Conservation (phyloP, 495 filamentous ascomycete genomes). For the Penicillium crystallinum region DNA sequence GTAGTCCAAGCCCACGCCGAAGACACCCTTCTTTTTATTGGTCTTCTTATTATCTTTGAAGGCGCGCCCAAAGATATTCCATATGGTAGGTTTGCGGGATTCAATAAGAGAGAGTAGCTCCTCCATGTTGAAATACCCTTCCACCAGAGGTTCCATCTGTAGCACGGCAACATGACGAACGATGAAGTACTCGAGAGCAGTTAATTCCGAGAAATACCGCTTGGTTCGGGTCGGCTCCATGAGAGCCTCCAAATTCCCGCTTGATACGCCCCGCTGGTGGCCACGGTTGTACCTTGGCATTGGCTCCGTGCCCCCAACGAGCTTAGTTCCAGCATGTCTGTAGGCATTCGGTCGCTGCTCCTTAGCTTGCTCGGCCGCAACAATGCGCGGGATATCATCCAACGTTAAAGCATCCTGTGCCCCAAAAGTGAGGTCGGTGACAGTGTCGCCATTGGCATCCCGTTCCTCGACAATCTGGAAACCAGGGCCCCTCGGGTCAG, state of each 20-base stretch:
- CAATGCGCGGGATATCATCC: conserved; percentile 96
- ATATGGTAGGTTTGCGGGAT: conserved; percentile 87
- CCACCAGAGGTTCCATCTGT: conserved; percentile 89
- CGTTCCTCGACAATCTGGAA: conserved; percentile 86
- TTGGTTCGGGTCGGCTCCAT: conserved; percentile 47
- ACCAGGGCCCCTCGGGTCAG: conserved; percentile 50
- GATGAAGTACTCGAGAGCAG: conserved; percentile 94
- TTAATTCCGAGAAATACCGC: conserved; percentile 93
- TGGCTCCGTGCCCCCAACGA: conserved; percentile 56
- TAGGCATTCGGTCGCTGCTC: conserved; percentile 85
- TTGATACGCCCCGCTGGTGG: conserved; percentile 74
- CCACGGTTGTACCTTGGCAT: conserved; percentile 66
- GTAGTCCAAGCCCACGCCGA: conserved; percentile 76
- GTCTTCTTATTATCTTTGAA: conserved; percentile 79
- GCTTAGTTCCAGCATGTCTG: conserved; percentile 67
- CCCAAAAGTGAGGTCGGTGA: conserved; percentile 76
- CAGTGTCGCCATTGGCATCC: conserved; percentile 66
- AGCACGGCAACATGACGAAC: conserved; percentile 91
- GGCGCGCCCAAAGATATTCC: conserved; percentile 95
- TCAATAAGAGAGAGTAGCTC: conserved; percentile 95
- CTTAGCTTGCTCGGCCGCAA: conserved; percentile 89
- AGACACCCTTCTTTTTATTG: conserved; percentile 88
- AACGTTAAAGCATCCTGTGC: conserved; percentile 85
- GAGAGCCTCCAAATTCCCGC: conserved; percentile 49
- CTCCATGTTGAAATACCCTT: conserved; percentile 85